Evolutionary conservation across 495 filamentous ascomycete species (phyloP).

Genomic region (Trichoderma reesei): DNA sequence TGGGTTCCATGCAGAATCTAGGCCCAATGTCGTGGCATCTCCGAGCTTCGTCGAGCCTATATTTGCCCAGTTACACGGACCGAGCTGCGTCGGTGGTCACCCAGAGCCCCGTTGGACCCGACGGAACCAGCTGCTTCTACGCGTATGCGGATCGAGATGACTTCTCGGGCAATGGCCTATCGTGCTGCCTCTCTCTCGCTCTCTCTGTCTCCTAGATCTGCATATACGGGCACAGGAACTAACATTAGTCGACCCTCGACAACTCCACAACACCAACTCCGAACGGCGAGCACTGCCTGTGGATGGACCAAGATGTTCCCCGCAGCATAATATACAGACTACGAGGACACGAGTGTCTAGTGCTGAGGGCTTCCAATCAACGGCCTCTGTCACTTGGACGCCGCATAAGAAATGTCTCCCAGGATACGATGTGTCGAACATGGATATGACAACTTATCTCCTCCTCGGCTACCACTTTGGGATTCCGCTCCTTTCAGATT

Average conservation of each 20-base stretch:
- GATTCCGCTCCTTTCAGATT: too few species aligned
- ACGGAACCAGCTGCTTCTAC: neutral
- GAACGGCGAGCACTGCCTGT: neutral
- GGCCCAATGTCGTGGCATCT: neutral
- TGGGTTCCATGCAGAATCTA: neutral
- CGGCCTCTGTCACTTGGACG: too few species aligned
- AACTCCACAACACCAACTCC: neutral
- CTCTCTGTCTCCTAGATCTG: neutral
- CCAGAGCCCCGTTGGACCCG: neutral
- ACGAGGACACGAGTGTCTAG: too few species aligned
- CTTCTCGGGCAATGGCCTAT: neutral
- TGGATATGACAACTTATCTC: too few species aligned
- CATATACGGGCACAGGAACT: neutral
- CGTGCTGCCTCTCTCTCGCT: neutral
- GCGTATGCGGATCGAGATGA: neutral
- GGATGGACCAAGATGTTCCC: neutral
- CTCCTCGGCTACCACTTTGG: too few species aligned
- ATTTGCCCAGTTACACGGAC: too few species aligned
- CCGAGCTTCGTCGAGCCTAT: neutral
- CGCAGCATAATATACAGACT: neutral
- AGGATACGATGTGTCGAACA: too few species aligned
- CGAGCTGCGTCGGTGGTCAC: too few species aligned
- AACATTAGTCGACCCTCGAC: neutral
- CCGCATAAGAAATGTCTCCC: too few species aligned
- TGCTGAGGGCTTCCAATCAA: too few species aligned